Conservation (phyloP, 2,329 filamentous ascomycete genomes). For the Samsoniella hepiali region DNA sequence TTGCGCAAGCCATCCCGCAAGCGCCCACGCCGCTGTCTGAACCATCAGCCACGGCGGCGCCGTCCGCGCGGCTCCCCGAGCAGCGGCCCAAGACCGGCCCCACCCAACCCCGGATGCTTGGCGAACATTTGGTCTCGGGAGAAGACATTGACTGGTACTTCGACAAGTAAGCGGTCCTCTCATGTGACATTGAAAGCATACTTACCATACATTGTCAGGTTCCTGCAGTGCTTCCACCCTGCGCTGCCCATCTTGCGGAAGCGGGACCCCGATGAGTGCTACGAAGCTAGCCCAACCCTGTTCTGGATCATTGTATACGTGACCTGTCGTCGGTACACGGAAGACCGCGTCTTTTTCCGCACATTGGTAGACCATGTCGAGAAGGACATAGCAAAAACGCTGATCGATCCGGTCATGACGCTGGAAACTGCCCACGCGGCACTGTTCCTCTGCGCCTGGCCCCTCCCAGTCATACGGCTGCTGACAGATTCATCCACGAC, state of each 20-base stretch:
- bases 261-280: constrained; percentile 49
- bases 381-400: constrained; percentile 43
- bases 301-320: constrained; percentile 56
- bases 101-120: constrained; percentile 43
- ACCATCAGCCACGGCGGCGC: constrained; percentile 26
- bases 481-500: constrained; percentile 48
- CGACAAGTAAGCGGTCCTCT: constrained; percentile 38
- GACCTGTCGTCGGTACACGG: constrained; percentile 47
- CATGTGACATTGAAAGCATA: neutral
- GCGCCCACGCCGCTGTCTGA: constrained; percentile 28
- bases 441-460: constrained; percentile 50
- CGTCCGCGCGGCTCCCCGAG: constrained; percentile 20
- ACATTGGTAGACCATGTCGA: constrained; percentile 47
- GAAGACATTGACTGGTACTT: constrained; percentile 57
- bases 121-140: constrained; percentile 46
- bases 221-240: constrained; percentile 50
- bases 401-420: constrained; percentile 42
- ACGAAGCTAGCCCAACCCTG: constrained; percentile 44
- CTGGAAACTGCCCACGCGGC: constrained; percentile 51
- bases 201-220: constrained; percentile 34
- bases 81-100: constrained; percentile 27
- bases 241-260: constrained; percentile 51
- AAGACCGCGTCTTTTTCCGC: constrained; percentile 39
- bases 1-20: constrained; percentile 17
- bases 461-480: constrained; percentile 49